Evolutionary conservation across 2,329 filamentous ascomycete genomes (phyloP).

Genomic region (Kalmusia sp.): DNA sequence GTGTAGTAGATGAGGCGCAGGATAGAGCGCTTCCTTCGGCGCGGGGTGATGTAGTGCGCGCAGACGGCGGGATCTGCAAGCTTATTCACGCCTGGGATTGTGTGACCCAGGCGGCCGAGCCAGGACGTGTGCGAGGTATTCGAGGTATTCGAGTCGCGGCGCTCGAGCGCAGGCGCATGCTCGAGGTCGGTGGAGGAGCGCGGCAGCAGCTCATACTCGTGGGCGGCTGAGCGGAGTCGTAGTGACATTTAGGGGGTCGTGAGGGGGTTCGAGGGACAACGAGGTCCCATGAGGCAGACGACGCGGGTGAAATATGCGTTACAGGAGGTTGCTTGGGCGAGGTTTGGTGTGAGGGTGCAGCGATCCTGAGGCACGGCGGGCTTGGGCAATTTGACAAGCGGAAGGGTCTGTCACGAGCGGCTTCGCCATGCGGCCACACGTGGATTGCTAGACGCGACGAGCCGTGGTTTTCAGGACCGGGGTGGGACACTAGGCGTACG

Average conservation of each 20-base stretch:
- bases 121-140: constrained; percentile 29
- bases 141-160: constrained; percentile 22
- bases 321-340: background rate
- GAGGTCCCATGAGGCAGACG: background rate
- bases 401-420: no score
- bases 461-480: background rate
- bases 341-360: background rate
- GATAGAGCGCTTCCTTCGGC: constrained; percentile 39
- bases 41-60: constrained; percentile 41
- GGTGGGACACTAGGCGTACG: no score
- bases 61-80: constrained; percentile 38
- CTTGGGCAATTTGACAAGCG: background rate
- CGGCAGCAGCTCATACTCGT: constrained; percentile 44
- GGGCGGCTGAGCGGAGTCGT: constrained; percentile 23
- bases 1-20: constrained; percentile 40
- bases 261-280: background rate
- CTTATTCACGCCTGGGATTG: constrained; percentile 31
- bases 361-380: background rate
- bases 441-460: background rate
- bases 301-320: no score
- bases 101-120: constrained; percentile 26
- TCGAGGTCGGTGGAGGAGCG: constrained; percentile 36
- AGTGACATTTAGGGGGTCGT: constrained; percentile 18
- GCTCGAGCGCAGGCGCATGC: constrained; percentile 20
- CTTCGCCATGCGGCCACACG: no score